Conservation (phyloP, 345 rosid species). For the Cardamine chenopodiifolia region DNA sequence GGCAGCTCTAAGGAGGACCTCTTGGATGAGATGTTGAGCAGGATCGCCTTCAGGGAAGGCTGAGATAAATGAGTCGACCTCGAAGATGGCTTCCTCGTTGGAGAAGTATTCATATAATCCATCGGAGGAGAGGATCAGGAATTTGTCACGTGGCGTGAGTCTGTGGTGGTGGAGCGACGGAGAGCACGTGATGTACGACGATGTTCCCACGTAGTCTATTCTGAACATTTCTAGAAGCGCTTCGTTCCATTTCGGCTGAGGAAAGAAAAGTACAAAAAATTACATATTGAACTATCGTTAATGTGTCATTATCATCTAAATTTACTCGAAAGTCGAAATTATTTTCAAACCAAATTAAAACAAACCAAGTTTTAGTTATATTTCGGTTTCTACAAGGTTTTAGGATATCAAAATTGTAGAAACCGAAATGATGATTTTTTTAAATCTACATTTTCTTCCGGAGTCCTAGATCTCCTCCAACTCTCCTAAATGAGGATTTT, state of each 20-base stretch:
- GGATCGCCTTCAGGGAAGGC: constrained; percentile 94
- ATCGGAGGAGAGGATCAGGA: constrained; percentile 81
- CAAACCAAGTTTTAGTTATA: not conserved
- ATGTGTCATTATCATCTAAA: too few relatives aligned
- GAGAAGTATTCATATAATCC: constrained; percentile 89
- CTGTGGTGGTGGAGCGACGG: constrained; percentile 83
- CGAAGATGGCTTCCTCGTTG: constrained; percentile 75
- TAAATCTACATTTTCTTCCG: too few relatives aligned
- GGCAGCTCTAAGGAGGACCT: constrained; percentile 85
- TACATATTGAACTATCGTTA: not conserved
- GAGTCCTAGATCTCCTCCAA: too few relatives aligned
- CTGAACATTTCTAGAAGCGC: constrained; percentile 83
- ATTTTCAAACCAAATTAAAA: not conserved
- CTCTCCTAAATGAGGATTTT: too few relatives aligned
- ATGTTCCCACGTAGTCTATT: constrained; percentile 73
- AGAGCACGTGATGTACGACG: constrained; percentile 74
- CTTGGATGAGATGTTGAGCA: constrained; percentile 86
- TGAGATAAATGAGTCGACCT: constrained; percentile 72
- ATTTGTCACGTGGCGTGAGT: constrained; percentile 67
- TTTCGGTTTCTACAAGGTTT: not conserved
- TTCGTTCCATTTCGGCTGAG: constrained; percentile 86
- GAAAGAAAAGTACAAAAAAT: not conserved
- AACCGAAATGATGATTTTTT: too few relatives aligned
- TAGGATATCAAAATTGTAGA: too few relatives aligned
- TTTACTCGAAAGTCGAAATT: not conserved